A percentile compares a stretch with the other conserved stretches of the same genome.
Conservation (phyloP, 371 early-diverging fungal genomes). For the Mucor irregularis region DNA sequence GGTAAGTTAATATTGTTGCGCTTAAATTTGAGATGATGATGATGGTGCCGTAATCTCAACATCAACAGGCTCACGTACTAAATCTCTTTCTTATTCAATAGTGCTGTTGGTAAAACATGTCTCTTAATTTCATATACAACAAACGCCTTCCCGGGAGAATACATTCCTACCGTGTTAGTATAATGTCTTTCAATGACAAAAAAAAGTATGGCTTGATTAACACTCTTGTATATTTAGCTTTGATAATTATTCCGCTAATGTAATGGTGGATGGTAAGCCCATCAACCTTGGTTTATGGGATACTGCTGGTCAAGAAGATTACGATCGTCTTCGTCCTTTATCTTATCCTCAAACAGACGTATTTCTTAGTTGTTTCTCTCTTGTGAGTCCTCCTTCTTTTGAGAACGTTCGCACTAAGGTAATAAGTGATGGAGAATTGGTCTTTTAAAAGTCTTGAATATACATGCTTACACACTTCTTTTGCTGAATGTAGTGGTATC, state of each 20-base stretch:
- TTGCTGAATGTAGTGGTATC: conserved; percentile 96
- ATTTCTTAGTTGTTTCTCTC: conserved; percentile 87
- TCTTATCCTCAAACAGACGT: conserved; percentile 96
- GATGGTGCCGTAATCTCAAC: too few species aligned
- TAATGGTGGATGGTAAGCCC: conserved; percentile 92
- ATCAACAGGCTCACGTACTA: too few species aligned
- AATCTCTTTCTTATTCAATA: conserved; percentile 27
- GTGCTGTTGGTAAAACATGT: conserved; percentile 96
- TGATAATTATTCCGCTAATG: conserved; percentile 95
- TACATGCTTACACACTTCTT: background rate
- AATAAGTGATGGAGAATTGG: too few species aligned
- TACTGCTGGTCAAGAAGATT: conserved; percentile 99
- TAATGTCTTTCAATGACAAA: background rate
- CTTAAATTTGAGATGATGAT: background rate
- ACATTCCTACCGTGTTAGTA: conserved; percentile 95
- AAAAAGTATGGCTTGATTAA: background rate
- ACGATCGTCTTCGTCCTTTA: conserved; percentile 92
- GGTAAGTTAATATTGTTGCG: conserved; percentile 68
- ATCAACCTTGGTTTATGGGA: conserved; percentile 98
- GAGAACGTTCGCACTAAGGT: conserved; percentile 90
- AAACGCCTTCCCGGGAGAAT: conserved; percentile 97
- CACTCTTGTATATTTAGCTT: conserved; percentile 59
- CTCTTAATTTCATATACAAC: conserved; percentile 95
- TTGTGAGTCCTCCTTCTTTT: conserved; percentile 88
- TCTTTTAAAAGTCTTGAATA: too few species aligned